phyloP scores from a whole-genome alignment of 2,329 filamentous ascomycete species.

The Diplodia scrobiculata region DNA sequence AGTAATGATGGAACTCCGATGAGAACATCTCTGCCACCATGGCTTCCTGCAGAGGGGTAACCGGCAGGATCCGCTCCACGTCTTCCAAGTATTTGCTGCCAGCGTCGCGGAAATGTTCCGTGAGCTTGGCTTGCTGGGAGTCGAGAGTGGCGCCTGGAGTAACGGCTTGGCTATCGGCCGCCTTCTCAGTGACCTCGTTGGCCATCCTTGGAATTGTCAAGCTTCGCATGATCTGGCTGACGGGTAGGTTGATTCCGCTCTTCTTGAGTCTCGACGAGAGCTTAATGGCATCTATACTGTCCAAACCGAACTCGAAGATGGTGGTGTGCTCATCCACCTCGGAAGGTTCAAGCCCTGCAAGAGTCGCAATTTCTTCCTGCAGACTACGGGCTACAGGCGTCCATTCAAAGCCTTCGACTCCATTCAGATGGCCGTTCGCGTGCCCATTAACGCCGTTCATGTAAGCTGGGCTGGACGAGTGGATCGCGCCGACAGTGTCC shows the following conservation, averaged over 20 bases:
- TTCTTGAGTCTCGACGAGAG: conserved; percentile 71
- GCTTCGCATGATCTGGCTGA: conserved; percentile 75
- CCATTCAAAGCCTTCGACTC: conserved; percentile 59
- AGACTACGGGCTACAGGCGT: conserved; percentile 56
- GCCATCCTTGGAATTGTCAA: conserved; percentile 68
- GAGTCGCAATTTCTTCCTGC: conserved; percentile 62
- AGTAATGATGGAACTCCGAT: conserved; percentile 75
- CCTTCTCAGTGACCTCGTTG: conserved; percentile 31
- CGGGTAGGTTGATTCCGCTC: conserved; percentile 61
- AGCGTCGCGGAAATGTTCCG: conserved; percentile 45
- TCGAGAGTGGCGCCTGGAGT: conserved; percentile 32
- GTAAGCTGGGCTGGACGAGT: background rate
- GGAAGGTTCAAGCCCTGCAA: conserved; percentile 59
- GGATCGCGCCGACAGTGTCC: conserved; percentile 31
- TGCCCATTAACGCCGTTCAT: background rate
- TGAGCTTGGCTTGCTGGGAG: conserved; percentile 40
- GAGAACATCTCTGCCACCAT: conserved; percentile 81
- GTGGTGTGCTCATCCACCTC: conserved; percentile 62
- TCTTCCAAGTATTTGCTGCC: conserved; percentile 39
- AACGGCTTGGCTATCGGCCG: conserved; percentile 4
- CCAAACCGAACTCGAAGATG: conserved; percentile 80
- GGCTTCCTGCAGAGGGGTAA: conserved; percentile 82
- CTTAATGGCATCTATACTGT: conserved; percentile 91
- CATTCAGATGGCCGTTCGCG: conserved; percentile 32
- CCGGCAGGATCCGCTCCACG: conserved; percentile 66